These are phyloP conservation scores for Chaetomidium leptoderma DNA, from an alignment of 495 filamentous ascomycete genomes.

Conservation along the genomic window DNA sequence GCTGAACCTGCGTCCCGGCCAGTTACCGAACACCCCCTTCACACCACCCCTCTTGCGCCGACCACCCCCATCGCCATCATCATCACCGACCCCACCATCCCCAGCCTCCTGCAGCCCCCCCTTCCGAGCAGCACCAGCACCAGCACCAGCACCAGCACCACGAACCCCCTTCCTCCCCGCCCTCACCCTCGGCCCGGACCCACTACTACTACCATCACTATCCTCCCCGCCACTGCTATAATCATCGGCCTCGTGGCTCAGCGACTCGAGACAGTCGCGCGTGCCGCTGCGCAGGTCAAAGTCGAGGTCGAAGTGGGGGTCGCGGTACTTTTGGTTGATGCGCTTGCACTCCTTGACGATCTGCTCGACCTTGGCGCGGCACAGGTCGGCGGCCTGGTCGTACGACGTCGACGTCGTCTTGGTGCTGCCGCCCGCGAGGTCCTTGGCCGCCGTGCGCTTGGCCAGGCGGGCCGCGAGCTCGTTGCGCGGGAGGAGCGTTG, in stretches of 20 bases:
- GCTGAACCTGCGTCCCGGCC: constrained; percentile 35
- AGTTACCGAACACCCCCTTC: not conserved
- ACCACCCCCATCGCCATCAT: not conserved
- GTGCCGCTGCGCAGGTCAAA: constrained; percentile 62
- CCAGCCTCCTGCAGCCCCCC: not conserved
- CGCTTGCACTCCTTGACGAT: constrained; percentile 79
- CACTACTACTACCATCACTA: not conserved
- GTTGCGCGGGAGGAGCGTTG: constrained; percentile 69
- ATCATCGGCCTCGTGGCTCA: constrained; percentile 37
- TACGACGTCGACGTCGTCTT: constrained; percentile 57
- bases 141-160: not conserved
- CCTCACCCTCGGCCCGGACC: too few species aligned
- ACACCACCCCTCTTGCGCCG: constrained; percentile 9
- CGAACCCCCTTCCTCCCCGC: not conserved
- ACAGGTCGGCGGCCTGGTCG: constrained; percentile 65
- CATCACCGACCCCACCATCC: not conserved
- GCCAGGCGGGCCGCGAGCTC: constrained; percentile 63
- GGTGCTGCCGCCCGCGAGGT: constrained; percentile 21
- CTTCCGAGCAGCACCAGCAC: not conserved
- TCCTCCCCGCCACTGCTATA: not conserved
- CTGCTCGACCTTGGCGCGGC: constrained; percentile 68
- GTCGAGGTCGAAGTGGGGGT: constrained; percentile 85
- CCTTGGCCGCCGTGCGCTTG: constrained; percentile 49
- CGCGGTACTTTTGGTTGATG: constrained; percentile 85
- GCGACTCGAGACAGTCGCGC: constrained; percentile 60